Base-by-base conservation (phyloP, 2,329 filamentous ascomycete species). In the Hymenoscyphus albidus region DNA sequence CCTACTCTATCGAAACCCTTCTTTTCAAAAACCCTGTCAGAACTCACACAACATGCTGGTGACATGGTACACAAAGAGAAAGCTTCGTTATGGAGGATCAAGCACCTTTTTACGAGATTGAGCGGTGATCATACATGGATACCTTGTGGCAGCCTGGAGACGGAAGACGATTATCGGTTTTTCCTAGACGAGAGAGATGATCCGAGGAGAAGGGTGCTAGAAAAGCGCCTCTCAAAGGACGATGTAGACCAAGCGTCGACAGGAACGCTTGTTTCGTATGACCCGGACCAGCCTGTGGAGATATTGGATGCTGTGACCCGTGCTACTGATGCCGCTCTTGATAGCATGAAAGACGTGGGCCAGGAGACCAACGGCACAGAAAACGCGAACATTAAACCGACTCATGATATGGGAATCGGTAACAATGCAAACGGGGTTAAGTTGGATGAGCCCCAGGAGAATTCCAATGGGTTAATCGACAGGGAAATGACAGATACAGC, bases 1-100 rank as follows among this genome's bases (percentile, higher is more conserved):
- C 88, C 90, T 61, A 89, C 89, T 31, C 80, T 93, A 51, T 91
- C 89, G 66, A 82, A 87, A 70, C 87, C 91, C 0, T 95, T 92
- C 74, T 88, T 83, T 14, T 91, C 89, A 59, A 88, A 85, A 69
- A 90, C 89, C 12, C 82, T 95, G 18, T 88, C 85, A 59, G 85
- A 91, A 68, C 83, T 96, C 63, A 85, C 88, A 18, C 81, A 82
- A 56, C 88, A 93, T 76, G 88, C 87, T 62, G 84, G 86, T 69
- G 82, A 85, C 64, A 88, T 91, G 70, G 86, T 92, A 80, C 86
- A 91, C 64, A 89, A 89, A 73, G 92, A 95, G 74, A 90, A 90
- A 67, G 80, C 81, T 32, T 87, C 88, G 5, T 79, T 94, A 12
- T 91, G 88, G 85, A 87, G 85, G 71, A 87, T 92, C 58, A 92